Evolutionary conservation across 192 early-diverging fungal species (phyloP), one percentile per base, ranked within the genome.

Genomic region (Haplosporangium gracile): DNA sequence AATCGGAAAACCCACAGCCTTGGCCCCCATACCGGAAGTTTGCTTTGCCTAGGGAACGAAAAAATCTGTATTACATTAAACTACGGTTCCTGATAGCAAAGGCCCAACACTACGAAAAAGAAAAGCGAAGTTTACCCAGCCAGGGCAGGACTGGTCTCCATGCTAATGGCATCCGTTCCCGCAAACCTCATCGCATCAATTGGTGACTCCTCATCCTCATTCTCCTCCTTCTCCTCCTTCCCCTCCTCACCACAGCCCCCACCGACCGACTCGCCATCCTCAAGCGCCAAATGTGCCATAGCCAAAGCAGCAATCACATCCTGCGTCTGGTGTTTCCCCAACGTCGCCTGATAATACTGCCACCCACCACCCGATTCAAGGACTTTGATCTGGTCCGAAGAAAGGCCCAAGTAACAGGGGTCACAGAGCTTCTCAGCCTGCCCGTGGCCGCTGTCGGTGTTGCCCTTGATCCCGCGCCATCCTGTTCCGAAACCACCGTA

Each of bases 321-420:
- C 34, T 77, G 78, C 4, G 78, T 68, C 36, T 80, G 78, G 15
- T 80, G 70, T 24, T 78, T 86, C 4, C 75, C 49, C 38, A 86
- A 51, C 11, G 84, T 86, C 4, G 84, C 84, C 34, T 86, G 84
- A 29, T 86, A 86, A 45, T 86, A 86, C n/a, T 80, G 78, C 84
- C 84, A 86, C 20, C 84, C 84, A 38, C 84, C 84, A 29, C 84
- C 84, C 32, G 78, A 60, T 40, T 86, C 84, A 0, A 86, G 63
- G 1, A 86, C 84, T 42, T 86, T 80, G 72, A 86, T 70, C 7
- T 86, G 84, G 60, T 86, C 84, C 1, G 70, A 55, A 1, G 84
- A 77, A 20, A 86, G n/a, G 11, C 84, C 84, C 38, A 86, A n/a
- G 29, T 80, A 86, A 34, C 84, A 86, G 39, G 84, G 84, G n/a